Evolutionary conservation across 1,284 basidiomycete species (phyloP), one percentile per base, ranked within the genome.

Genomic region (Tremellales sp.): DNA sequence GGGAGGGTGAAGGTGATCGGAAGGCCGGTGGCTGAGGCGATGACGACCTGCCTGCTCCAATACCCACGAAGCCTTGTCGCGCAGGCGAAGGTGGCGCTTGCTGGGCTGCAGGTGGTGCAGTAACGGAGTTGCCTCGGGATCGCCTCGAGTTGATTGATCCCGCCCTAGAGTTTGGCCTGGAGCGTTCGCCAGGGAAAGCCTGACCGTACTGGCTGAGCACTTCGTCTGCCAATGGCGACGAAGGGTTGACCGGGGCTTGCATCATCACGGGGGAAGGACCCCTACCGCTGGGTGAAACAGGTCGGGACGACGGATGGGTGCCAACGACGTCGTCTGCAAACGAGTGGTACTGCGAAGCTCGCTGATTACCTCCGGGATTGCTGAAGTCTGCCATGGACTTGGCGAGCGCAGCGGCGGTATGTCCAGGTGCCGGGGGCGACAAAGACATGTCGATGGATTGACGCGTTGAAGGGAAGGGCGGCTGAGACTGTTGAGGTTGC

Each of bases 121-220:
- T 47, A 44, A 57, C 53, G 8, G 64, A 66, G 7, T 68, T 73
- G 24, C 73, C 70, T 51, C 73, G 60, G 42, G 65, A 75, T 46
- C 66, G 53, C 44, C 56, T 43, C 16, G 50, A 39, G 14, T 63
- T 66, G 35, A 57, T 57, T 3, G 68, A 70, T 3, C 72, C 75
- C 13, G 75, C 73, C 56, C 73, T 64, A 40, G 54, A 78, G 75
- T 43, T 41, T 25, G 51, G 45, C n/a, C 54, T 37, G 26, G 51
- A 43, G 19, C 83, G 77, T 70, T 97, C 92, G 2, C 88, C 89
- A 1, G 91, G 92, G 69, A 97, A 81, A 0, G 85, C 82, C 61
- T 92, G 89, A 14, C 84, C 80, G 61, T 95, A 95, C 54, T 83
- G 79, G 4, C 76, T 77, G 8, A 92, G 68, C 2, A 92, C 83